Conservation (phyloP, 2,329 filamentous ascomycete species). For the Sordariomycetes sp. region DNA sequence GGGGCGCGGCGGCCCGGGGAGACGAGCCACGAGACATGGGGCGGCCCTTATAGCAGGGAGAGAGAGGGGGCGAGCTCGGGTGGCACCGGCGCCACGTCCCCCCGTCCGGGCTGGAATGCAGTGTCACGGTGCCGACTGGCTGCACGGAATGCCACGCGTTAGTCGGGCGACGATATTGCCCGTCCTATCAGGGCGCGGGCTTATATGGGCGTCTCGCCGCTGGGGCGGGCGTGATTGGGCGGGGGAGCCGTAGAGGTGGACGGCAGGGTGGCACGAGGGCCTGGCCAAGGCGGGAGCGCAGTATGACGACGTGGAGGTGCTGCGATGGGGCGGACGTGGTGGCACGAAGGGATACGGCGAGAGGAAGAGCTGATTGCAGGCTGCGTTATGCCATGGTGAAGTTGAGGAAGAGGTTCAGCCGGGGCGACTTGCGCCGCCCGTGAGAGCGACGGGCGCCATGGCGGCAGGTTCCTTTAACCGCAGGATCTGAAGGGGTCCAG, state of each 20-base stretch:
- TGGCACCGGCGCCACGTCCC: background rate
- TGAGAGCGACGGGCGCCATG: background rate
- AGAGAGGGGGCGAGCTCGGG: background rate
- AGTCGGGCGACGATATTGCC: background rate
- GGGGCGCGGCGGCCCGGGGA: background rate
- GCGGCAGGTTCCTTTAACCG: background rate
- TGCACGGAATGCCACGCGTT: background rate
- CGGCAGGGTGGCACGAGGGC: background rate
- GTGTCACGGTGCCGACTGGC: background rate
- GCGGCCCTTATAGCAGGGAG: background rate
- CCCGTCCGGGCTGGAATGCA: background rate
- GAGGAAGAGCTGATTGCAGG: no score
- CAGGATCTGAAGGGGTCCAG: background rate
- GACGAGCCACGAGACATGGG: constrained; percentile 1
- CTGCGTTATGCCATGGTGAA: no score
- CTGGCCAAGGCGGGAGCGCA: background rate
- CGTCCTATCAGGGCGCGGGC: background rate
- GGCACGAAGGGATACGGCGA: no score
- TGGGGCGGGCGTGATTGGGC: background rate
- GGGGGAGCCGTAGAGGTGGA: background rate
- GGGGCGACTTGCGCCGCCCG: no score
- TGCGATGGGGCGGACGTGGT: background rate
- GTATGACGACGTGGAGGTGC: background rate
- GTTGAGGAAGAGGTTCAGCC: no score
- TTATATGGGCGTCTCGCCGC: background rate